phyloP scores from a whole-genome alignment of 2,329 filamentous ascomycete species.

The Curvularia eragrostidis region DNA sequence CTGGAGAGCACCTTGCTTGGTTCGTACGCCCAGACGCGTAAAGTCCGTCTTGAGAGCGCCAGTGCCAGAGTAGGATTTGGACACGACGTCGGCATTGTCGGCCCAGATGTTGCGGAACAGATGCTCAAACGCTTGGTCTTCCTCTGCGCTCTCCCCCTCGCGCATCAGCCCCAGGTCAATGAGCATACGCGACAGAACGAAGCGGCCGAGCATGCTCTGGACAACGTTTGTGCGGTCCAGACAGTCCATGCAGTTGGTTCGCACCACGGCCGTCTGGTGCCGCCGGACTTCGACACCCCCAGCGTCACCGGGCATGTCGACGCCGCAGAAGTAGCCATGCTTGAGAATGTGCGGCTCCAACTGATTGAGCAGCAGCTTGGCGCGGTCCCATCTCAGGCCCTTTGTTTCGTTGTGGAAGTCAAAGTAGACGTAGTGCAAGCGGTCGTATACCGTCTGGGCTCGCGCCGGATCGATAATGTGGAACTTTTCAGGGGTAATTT shows the following conservation, averaged over 20 bases:
- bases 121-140: conserved; percentile 82
- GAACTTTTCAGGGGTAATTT: conserved; percentile 78
- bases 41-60: conserved; percentile 98
- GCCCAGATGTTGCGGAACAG: conserved; percentile 98
- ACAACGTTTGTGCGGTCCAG: conserved; percentile 97
- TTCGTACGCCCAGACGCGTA: conserved; percentile 89
- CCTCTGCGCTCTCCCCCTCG: conserved; percentile 77
- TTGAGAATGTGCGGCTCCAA: conserved; percentile 76
- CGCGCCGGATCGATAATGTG: conserved; percentile 72
- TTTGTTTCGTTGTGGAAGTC: conserved; percentile 99
- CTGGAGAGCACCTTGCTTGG: conserved; percentile 81
- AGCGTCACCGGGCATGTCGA: conserved; percentile 79
- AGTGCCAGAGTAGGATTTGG: conserved; percentile 90
- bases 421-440: conserved; percentile 95
- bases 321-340: conserved; percentile 91
- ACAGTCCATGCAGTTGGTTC: conserved; percentile 99
- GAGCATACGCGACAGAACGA: conserved; percentile 87
- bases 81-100: conserved; percentile 96
- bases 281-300: conserved; percentile 80
- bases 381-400: conserved; percentile 90
- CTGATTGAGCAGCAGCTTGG: conserved; percentile 83
- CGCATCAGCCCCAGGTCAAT: conserved; percentile 80
- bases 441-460: conserved; percentile 72
- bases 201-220: conserved; percentile 93
- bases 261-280: conserved; percentile 86